These are phyloP conservation scores for Talaromyces sp. DNA, from an alignment of 2,329 filamentous ascomycete species.

Conservation along the genomic window DNA sequence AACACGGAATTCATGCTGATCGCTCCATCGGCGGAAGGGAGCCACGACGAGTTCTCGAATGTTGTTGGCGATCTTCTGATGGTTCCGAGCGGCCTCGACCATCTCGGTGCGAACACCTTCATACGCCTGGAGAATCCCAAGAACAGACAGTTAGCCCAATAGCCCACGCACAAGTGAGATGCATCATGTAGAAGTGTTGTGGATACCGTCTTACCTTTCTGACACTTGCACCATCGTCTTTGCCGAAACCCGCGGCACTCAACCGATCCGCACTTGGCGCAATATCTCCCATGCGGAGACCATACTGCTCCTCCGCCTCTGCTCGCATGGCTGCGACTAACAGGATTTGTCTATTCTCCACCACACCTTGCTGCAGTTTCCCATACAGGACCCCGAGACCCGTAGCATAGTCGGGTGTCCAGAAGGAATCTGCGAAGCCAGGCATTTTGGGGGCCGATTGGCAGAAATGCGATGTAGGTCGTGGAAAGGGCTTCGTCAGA, in stretches of 20 bases:
- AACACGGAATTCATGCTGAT: slow-evolving; percentile 86
- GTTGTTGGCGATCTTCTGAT: slow-evolving; percentile 93
- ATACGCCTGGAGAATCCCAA: slow-evolving; percentile 70
- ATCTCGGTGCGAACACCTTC: slow-evolving; percentile 92
- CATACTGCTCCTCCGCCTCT: slow-evolving; percentile 91
- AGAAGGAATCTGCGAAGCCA: slow-evolving; percentile 93
- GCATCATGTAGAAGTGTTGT: not conserved
- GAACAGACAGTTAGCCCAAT: not conserved
- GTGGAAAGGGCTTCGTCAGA: not conserved
- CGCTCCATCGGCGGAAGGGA: slow-evolving; percentile 94
- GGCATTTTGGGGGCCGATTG: slow-evolving; percentile 62
- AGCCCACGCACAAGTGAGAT: too few relatives aligned
- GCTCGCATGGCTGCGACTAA: slow-evolving; percentile 91
- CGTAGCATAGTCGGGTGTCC: slow-evolving; percentile 96
- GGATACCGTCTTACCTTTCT: slow-evolving; percentile 66
- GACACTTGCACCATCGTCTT: slow-evolving; percentile 93
- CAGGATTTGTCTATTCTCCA: slow-evolving; percentile 92
- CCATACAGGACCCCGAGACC: slow-evolving; percentile 91
- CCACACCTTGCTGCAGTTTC: slow-evolving; percentile 94
- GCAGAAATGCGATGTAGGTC: not conserved
- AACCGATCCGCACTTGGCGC: slow-evolving; percentile 79
- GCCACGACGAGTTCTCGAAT: slow-evolving; percentile 94
- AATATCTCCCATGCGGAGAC: slow-evolving; percentile 78
- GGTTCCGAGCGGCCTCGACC: slow-evolving; percentile 84
- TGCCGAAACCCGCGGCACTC: slow-evolving; percentile 72